phyloP scores from a whole-genome alignment of 1,284 basidiomycete species.

The Peniophora sp. region DNA sequence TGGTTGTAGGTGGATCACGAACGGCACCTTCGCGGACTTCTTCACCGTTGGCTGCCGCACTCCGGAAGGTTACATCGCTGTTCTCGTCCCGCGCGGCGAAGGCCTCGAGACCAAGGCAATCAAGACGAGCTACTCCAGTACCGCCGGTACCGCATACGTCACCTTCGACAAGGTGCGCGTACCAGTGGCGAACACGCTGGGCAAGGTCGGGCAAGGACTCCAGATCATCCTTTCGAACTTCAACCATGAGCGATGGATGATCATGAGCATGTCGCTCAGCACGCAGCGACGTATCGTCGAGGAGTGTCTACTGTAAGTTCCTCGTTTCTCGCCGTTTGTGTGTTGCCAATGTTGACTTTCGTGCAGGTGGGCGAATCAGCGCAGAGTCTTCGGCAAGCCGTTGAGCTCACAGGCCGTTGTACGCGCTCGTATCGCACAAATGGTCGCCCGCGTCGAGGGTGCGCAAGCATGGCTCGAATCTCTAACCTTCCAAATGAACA shows the following conservation, averaged over 20 bases:
- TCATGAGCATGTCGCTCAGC: slow-evolving; percentile 62
- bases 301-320: slow-evolving; percentile 66
- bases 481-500: slow-evolving; percentile 89
- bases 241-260: slow-evolving; percentile 86
- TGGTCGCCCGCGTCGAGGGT: slow-evolving; percentile 87
- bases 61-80: slow-evolving; percentile 78
- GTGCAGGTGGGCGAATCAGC: slow-evolving; percentile 72
- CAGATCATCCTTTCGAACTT: slow-evolving; percentile 83
- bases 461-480: slow-evolving; percentile 87
- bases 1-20: slow-evolving; percentile 79
- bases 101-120: slow-evolving; percentile 87
- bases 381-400: slow-evolving; percentile 86
- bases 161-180: slow-evolving; percentile 90
- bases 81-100: slow-evolving; percentile 74
- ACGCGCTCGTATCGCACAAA: slow-evolving; percentile 77
- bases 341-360: slow-evolving; percentile 3
- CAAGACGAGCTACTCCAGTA: slow-evolving; percentile 83
- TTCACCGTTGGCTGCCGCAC: slow-evolving; percentile 75
- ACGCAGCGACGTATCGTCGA: slow-evolving; percentile 69
- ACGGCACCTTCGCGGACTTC: slow-evolving; percentile 75
- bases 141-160: slow-evolving; percentile 87
- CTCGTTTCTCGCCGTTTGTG: background rate
- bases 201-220: slow-evolving; percentile 79
- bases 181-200: slow-evolving; percentile 80
- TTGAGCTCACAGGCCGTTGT: slow-evolving; percentile 87